These are phyloP conservation scores for Acanthamoeba healyi DNA, from an alignment of 208 protist genomes.

Conservation along the genomic window DNA sequence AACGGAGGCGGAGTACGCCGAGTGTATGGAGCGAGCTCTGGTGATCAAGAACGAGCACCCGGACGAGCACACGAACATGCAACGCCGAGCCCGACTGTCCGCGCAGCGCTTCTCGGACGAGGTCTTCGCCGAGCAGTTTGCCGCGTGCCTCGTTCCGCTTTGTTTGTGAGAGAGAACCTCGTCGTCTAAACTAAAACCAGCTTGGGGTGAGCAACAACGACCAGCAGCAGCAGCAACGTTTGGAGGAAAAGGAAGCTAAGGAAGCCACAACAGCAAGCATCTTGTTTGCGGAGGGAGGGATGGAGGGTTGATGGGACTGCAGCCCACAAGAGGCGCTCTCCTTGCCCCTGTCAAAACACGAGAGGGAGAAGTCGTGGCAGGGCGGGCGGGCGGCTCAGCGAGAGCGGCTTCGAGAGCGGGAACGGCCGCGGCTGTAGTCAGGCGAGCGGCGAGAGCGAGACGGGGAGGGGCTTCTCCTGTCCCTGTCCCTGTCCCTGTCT, in stretches of 20 bases:
- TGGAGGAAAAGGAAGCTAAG: too few species aligned
- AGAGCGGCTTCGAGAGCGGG: neutral
- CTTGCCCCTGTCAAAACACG: too few species aligned
- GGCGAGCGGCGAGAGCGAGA: neutral
- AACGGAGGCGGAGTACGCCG: slow-evolving; percentile 93
- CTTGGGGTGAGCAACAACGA: neutral
- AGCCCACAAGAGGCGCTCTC: too few species aligned
- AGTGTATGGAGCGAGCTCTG: slow-evolving; percentile 76
- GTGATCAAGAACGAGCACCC: slow-evolving; percentile 23
- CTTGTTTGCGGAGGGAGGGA: too few species aligned
- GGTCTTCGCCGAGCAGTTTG: slow-evolving; percentile 80
- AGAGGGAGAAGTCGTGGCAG: neutral
- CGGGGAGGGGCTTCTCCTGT: slow-evolving; percentile 38
- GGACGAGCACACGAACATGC: slow-evolving; percentile 55
- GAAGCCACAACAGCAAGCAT: too few species aligned
- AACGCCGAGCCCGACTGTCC: slow-evolving; percentile 77
- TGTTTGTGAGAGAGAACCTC: too few species aligned
- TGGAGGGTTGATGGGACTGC: too few species aligned
- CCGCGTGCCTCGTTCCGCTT: neutral
- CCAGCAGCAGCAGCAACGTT: too few species aligned
- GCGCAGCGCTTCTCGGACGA: slow-evolving; percentile 84
- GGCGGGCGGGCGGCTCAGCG: neutral
- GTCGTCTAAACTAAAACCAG: neutral
- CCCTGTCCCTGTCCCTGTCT: neutral
- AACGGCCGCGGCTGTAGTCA: slow-evolving; percentile 9